Evolutionary conservation across 305 asterid genomes (phyloP).

Genomic region (Striga hermonthica): DNA sequence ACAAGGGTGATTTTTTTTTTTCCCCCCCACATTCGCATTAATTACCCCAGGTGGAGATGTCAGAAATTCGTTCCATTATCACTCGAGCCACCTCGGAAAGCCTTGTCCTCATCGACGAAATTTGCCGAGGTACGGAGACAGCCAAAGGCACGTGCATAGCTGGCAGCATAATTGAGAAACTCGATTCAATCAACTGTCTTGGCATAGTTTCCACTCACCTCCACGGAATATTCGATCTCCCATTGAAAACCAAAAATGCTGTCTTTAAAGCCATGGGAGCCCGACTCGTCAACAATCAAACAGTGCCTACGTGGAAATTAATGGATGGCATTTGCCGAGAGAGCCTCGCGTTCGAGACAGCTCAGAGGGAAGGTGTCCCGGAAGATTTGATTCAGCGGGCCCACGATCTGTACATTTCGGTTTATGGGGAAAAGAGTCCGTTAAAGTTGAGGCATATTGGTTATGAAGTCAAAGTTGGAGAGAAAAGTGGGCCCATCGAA

Average conservation of each 20-base stretch:
- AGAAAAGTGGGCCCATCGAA: conserved; percentile 27
- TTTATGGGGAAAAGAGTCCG: conserved; percentile 39
- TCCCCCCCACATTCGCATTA: no score
- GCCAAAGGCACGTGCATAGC: conserved; percentile 98
- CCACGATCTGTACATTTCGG: conserved; percentile 61
- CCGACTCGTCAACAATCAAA: conserved; percentile 51
- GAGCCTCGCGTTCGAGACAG: conserved; percentile 96
- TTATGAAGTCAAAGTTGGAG: conserved; percentile 24
- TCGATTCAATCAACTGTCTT: conserved; percentile 65
- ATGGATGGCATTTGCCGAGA: conserved; percentile 80
- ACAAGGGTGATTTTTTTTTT: not conserved
- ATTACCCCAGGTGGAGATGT: conserved; percentile 81
- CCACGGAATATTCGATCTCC: conserved; percentile 88
- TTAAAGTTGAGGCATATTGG: not conserved
- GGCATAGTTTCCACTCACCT: conserved; percentile 92
- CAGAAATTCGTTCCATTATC: conserved; percentile 81
- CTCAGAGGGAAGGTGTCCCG: conserved; percentile 87
- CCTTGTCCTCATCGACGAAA: conserved; percentile 90
- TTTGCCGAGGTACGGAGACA: conserved; percentile 98
- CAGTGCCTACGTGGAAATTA: conserved; percentile 78
- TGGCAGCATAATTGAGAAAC: conserved; percentile 86
- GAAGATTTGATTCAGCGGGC: conserved; percentile 65
- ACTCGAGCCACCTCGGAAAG: conserved; percentile 75
- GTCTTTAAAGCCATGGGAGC: conserved; percentile 89
- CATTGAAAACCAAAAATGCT: conserved; percentile 46